Conservation (phyloP, 2,329 filamentous ascomycete genomes). For the Zarea fungicola region DNA sequence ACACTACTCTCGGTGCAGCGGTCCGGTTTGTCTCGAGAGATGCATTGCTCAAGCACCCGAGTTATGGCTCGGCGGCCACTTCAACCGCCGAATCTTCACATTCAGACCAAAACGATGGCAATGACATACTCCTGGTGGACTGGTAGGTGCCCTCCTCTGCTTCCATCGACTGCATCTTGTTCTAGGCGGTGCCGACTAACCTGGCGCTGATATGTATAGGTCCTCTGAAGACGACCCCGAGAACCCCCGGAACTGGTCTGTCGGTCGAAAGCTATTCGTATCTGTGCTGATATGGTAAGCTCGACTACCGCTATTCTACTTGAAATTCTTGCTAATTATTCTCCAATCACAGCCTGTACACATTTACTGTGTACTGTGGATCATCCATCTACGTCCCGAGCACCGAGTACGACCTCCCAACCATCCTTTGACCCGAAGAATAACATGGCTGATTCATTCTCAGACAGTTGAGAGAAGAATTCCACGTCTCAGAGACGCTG, state of each 20-base stretch:
- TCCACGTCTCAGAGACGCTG: not conserved
- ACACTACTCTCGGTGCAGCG: not conserved
- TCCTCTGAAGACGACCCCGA: constrained; percentile 43
- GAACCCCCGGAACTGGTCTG: constrained; percentile 48
- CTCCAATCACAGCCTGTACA: not conserved
- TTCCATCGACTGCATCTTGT: too few relatives aligned
- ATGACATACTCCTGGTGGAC: constrained; percentile 19
- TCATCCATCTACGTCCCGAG: not conserved
- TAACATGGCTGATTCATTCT: not conserved
- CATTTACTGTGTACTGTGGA: not conserved
- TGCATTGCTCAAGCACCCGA: not conserved
- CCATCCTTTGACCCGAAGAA: not conserved
- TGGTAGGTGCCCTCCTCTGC: too few relatives aligned
- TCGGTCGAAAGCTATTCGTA: constrained; percentile 30
- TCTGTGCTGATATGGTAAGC: not conserved
- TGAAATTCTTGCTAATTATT: not conserved
- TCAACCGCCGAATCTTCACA: not conserved
- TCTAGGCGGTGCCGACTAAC: too few relatives aligned
- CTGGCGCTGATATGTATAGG: too few relatives aligned
- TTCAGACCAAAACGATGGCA: not conserved
- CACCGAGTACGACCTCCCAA: not conserved
- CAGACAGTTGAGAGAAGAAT: not conserved
- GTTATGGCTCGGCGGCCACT: not conserved
- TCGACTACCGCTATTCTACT: not conserved
- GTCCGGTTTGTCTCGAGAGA: not conserved